Percentiles rank a stretch among this genome's conserved stretches.
Conservation (phyloP, 2,329 filamentous ascomycete genomes). For the Cytospora leucostoma region DNA sequence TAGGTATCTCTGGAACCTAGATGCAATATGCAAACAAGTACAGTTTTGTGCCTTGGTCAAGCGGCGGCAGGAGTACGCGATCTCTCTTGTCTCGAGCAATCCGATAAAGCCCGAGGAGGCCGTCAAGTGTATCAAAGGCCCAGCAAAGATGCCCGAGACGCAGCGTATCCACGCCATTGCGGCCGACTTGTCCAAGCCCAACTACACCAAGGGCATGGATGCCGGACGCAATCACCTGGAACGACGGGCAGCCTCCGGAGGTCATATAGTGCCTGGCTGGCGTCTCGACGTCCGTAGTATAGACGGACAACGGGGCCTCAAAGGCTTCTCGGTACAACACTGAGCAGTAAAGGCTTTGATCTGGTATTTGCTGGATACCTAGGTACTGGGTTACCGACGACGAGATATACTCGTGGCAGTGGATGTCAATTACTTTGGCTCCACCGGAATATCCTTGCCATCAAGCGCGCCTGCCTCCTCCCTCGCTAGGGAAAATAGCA, state of each 20-base stretch:
- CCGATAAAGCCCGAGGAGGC: slow-evolving; percentile 72
- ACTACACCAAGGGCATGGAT: slow-evolving; percentile 59
- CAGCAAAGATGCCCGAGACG: slow-evolving; percentile 40
- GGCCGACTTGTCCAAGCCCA: slow-evolving; percentile 61
- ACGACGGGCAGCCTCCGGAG: slow-evolving; percentile 59
- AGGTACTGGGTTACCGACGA: slow-evolving; percentile 46
- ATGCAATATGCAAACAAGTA: no score
- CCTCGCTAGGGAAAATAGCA: no score
- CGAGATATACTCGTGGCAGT: slow-evolving; percentile 38
- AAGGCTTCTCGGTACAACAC: no score
- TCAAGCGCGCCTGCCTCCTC: no score
- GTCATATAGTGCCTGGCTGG: slow-evolving; percentile 69
- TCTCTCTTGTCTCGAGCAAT: slow-evolving; percentile 83
- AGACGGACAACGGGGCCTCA: slow-evolving; percentile 40
- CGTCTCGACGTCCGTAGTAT: slow-evolving; percentile 54
- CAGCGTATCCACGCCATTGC: slow-evolving; percentile 67
- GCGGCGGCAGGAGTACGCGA: slow-evolving; percentile 45
- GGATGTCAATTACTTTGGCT: background rate
- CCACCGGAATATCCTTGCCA: slow-evolving; percentile 44
- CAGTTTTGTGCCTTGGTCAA: no score
- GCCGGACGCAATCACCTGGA: slow-evolving; percentile 63
- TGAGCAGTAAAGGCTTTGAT: no score
- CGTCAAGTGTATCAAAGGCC: slow-evolving; percentile 40
- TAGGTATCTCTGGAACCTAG: no score
- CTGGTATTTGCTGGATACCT: slow-evolving; percentile 38